These are phyloP conservation scores for Ustilago crameri DNA, from an alignment of 1,284 basidiomycete species.

Conservation along the genomic window DNA sequence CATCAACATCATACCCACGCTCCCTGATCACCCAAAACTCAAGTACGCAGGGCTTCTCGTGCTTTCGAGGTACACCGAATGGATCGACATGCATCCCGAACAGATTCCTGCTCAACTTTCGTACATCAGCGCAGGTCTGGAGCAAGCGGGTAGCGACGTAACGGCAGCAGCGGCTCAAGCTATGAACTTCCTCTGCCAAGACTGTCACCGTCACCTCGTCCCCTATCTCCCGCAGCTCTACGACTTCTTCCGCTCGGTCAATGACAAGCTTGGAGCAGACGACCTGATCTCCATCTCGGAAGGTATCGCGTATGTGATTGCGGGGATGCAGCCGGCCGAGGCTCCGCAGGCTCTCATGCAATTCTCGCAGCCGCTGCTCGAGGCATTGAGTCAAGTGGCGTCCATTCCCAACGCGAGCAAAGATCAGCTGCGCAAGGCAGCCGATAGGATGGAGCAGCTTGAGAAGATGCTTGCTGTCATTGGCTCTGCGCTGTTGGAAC, in stretches of 20 bases:
- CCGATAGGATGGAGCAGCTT: conserved; percentile 73
- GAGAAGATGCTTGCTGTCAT: conserved; percentile 57
- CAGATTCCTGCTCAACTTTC: conserved; percentile 87
- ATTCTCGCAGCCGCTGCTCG: conserved; percentile 76
- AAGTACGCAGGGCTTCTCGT: conserved; percentile 95
- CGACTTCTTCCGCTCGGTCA: conserved; percentile 83
- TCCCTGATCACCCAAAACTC: conserved; percentile 90
- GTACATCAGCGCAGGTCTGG: conserved; percentile 92
- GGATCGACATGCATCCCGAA: conserved; percentile 89
- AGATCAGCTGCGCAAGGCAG: conserved; percentile 75
- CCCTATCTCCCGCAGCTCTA: conserved; percentile 92
- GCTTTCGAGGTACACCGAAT: conserved; percentile 94
- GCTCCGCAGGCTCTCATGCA: conserved; percentile 83
- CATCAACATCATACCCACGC: conserved; percentile 89
- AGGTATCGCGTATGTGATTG: conserved; percentile 93
- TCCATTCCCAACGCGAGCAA: conserved; percentile 69
- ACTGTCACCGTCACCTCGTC: conserved; percentile 88
- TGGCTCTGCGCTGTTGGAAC: conserved; percentile 18
- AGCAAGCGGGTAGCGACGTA: conserved; percentile 73
- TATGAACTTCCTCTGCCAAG: conserved; percentile 94
- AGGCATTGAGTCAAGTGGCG: conserved; percentile 69
- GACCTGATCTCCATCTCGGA: conserved; percentile 92
- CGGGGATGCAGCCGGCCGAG: conserved; percentile 83
- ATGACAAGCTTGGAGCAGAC: conserved; percentile 81
- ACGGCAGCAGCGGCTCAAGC: conserved; percentile 94